Percentiles rank a stretch among this genome's conserved stretches.
Evolutionary conservation across 306 rosid species (phyloP).

Genomic region (Gastrolobium villosum): DNA sequence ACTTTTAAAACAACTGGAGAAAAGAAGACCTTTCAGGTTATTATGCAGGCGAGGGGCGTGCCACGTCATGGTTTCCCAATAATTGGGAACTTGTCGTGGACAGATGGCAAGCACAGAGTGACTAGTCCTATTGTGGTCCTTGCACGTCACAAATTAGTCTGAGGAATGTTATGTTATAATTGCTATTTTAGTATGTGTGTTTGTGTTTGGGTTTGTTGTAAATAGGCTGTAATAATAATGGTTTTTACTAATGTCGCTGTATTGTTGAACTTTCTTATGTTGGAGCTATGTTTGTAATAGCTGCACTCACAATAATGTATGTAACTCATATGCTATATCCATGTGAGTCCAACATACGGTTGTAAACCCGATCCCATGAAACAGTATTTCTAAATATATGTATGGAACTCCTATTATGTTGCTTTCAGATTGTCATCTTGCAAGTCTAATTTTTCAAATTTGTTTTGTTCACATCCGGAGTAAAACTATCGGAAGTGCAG

Average conservation of each 20-base stretch:
- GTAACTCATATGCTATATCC: not conserved
- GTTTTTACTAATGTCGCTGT: not conserved
- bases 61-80: not conserved
- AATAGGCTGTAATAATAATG: not conserved
- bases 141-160: not conserved
- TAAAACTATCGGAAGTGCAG: too few species aligned
- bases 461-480: too few species aligned
- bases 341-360: not conserved
- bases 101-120: slow-evolving; percentile 61
- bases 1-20: slow-evolving; percentile 51
- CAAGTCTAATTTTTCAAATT: too few species aligned
- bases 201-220: not conserved
- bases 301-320: not conserved
- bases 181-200: not conserved
- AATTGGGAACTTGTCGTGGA: slow-evolving; percentile 53
- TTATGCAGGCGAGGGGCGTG: slow-evolving; percentile 25
- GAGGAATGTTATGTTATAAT: not conserved
- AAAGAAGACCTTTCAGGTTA: slow-evolving; percentile 55
- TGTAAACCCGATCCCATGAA: not conserved
- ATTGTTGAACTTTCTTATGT: not conserved
- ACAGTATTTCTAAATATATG: not conserved
- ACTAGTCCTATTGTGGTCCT: slow-evolving; percentile 57
- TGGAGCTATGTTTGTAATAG: not conserved
- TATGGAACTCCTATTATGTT: too few species aligned
- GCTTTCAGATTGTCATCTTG: too few species aligned